Conservation (phyloP, 2,329 filamentous ascomycete species). For the Pseudogymnoascus sp. region DNA sequence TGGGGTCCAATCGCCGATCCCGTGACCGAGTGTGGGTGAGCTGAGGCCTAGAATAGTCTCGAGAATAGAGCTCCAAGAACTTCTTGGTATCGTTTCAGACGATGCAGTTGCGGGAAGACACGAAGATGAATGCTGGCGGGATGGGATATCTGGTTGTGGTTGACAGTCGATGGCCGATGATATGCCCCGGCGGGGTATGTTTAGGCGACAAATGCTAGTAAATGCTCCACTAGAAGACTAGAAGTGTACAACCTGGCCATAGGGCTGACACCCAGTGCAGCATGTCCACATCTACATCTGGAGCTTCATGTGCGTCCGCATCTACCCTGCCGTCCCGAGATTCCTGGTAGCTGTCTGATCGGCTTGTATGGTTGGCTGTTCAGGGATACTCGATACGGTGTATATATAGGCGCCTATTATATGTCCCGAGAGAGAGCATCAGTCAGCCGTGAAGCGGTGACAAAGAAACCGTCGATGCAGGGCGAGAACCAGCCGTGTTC, state of each 20-base stretch:
- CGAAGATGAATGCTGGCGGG: background rate
- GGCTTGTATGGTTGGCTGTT: background rate
- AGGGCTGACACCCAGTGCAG: background rate
- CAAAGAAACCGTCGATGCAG: background rate
- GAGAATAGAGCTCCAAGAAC: background rate
- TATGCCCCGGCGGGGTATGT: conserved; percentile 4
- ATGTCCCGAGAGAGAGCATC: background rate
- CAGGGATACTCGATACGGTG: background rate
- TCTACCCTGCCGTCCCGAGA: background rate
- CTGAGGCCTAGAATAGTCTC: background rate
- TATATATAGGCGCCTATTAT: background rate
- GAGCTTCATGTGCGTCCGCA: background rate
- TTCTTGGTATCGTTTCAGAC: background rate
- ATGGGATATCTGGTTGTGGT: background rate
- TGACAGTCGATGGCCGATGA: background rate
- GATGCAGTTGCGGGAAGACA: background rate
- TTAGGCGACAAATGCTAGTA: conserved; percentile 2
- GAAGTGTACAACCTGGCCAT: background rate
- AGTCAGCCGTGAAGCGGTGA: background rate
- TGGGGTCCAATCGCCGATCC: background rate
- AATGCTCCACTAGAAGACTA: background rate
- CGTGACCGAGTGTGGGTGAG: background rate
- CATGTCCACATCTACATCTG: conserved; percentile 1
- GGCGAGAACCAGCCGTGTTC: background rate
- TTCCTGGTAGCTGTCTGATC: background rate